Base-by-base conservation (phyloP, 306 rosid species). In the Vachellia pachyceras region DNA sequence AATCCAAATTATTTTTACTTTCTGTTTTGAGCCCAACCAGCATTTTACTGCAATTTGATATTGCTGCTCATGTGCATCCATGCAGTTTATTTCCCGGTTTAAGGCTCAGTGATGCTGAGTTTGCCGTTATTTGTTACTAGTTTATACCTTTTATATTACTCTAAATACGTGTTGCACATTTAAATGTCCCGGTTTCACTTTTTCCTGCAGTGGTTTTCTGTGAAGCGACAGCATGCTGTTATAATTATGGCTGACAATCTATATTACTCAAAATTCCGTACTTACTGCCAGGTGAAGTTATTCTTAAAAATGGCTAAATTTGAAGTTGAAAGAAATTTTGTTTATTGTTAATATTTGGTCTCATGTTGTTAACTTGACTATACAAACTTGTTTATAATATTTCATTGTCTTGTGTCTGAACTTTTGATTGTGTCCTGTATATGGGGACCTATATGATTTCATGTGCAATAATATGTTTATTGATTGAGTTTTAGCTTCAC, bases 201-300 rank as follows among this genome's bases (percentile, higher is more conserved):
- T 70, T 45, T 86, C 3, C 57, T 90, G 84, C 92, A 94, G 99
- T 96, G 98, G 99, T 96, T 96, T 84, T 85, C 99, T 55, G 73
- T 96, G 94, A 93, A 91, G 88, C 90, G 99, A 77, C 98, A 86
- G 86, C 98, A 96, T 69, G 99, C 99, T 79, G 85, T 96, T 79
- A 87, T 96, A 55, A 89, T 86, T 47, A 82, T 90, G 88, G 98
- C 99, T 17, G 99, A 96, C 84, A 57, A 57, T 86, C 91, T 96
- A 64, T 96, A 92, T 86, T 96, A 96, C 91, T 79, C 98, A 3
- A 94, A 96, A 73, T 96, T 96, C 74, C 90, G 87, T 77, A 87
- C 91, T 54, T 94, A 92, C 89, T 96, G 99, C 84, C 88, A 87
- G 98, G 99, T 92, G 72, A 87, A 64, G 70, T 81, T 85, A 52